A percentile compares a stretch with the other conserved stretches of the same genome.
Evolutionary conservation across 345 rosid genomes (phyloP).

Genomic region (Eucalyptus pauciflora): DNA sequence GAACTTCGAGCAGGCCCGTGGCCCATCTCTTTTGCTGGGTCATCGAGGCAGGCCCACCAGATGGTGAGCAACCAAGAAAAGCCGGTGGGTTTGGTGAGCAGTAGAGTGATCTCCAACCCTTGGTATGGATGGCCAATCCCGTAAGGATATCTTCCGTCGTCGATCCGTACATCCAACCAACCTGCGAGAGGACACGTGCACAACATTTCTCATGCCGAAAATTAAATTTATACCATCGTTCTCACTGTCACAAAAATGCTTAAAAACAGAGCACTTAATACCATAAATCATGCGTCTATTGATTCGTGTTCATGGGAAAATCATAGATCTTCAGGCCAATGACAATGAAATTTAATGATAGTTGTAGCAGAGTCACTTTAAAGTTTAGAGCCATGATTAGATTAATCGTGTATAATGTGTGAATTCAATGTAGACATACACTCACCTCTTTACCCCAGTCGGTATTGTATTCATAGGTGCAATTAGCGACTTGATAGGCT

Average conservation of each 20-base stretch:
- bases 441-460: conserved; percentile 50
- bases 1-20: conserved; percentile 37
- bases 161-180: conserved; percentile 65
- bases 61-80: conserved; percentile 46
- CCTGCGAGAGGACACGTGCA: not conserved
- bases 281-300: not conserved
- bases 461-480: conserved; percentile 30
- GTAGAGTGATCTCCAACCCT: conserved; percentile 34
- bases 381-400: not conserved
- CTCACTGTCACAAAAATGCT: not conserved
- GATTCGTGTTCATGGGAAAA: not conserved
- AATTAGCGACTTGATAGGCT: conserved; percentile 28
- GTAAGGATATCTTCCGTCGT: conserved; percentile 43
- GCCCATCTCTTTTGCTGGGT: conserved; percentile 57
- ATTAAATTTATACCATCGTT: not conserved
- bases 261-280: not conserved
- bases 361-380: not conserved
- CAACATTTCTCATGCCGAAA: not conserved
- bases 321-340: not conserved
- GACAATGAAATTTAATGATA: not conserved
- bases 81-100: conserved; percentile 22
- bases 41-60: conserved; percentile 21
- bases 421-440: not conserved
- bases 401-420: not conserved
- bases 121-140: conserved; percentile 31